Evolutionary conservation across 1,284 basidiomycete genomes (phyloP), one percentile per base, ranked within the genome.

Genomic region (Tylopilus sp.): DNA sequence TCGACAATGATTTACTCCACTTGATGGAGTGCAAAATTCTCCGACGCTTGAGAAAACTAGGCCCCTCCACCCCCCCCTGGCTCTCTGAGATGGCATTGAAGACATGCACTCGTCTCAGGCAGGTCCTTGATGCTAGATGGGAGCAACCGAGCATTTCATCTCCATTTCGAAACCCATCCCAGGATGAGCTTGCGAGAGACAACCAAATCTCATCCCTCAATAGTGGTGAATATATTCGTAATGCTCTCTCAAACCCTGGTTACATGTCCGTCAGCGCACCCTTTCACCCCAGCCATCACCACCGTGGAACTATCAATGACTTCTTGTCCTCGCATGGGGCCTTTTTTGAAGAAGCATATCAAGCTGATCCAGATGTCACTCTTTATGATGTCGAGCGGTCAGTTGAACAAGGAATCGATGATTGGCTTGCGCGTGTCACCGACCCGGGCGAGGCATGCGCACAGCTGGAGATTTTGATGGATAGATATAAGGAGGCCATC

Each of bases 311-410:
- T 6, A 52, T 72, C 1, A 36, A 62, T 0, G 64, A 74, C 12
- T 72, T 72, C n/a, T 41, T 74, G 24, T 65, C 68, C 16, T 53
- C 52, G 4, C 41, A 67, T 26, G 59, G 62, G 6, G 0, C 47
- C 3, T 74, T 69, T 52, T 73, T 74, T 29, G 32, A 49, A 0
- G 22, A 32, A 8, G 63, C 54, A 12, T 63, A 61, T 33, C 0
- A 9, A 16, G 55, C 52, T 1, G 64, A 79, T 16, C 41, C 70
- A 5, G 56, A 63, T 32, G 6, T 74, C 16, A 70, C 75, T 6
- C 69, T 81, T 0, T 69, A 66, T 19, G 81, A 83, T 60, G 73
- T 84, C 9, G 81, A 83, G 64, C 56, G 53, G 36, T 62, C 69
- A 2, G 70, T 82, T 16, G 57, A 72, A 16, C 61, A 74, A 2